These are phyloP conservation scores for Hypoxylon trugodes DNA, from an alignment of 495 filamentous ascomycete genomes.

Conservation along the genomic window DNA sequence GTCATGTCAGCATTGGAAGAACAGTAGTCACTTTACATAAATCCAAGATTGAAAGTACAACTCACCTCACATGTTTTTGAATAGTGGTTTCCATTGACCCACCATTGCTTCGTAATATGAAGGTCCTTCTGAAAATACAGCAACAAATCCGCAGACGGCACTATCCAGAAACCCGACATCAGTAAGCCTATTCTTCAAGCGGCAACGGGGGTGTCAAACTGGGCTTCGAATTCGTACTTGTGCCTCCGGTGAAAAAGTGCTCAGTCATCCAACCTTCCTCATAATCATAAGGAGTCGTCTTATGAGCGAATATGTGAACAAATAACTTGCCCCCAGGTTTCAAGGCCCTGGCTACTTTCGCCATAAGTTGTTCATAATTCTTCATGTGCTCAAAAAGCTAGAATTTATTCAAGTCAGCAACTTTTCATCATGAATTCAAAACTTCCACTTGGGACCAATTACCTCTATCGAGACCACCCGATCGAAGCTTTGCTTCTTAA, in stretches of 20 bases:
- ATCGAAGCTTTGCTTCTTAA: conserved; percentile 62
- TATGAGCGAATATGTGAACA: conserved; percentile 70
- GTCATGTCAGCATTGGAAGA: conserved; percentile 36
- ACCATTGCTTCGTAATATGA: conserved; percentile 67
- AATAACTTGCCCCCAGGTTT: conserved; percentile 69
- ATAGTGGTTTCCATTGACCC: conserved; percentile 70
- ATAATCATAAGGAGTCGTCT: conserved; percentile 69
- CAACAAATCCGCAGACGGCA: conserved; percentile 71
- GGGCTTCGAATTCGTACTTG: conserved; percentile 46
- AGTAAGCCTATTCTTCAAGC: background rate
- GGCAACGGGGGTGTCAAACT: background rate
- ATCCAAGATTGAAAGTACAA: no score
- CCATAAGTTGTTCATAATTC: conserved; percentile 71
- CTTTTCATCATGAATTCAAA: no score
- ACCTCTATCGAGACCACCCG: conserved; percentile 69
- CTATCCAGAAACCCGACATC: conserved; percentile 11
- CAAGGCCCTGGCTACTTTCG: conserved; percentile 63
- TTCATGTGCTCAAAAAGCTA: conserved; percentile 78
- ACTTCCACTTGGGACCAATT: no score
- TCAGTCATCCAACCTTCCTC: conserved; percentile 76
- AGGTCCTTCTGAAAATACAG: conserved; percentile 71
- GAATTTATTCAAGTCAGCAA: background rate
- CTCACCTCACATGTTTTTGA: conserved; percentile 70
- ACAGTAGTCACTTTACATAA: no score
- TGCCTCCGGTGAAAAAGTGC: conserved; percentile 74